These are phyloP conservation scores for Postia placenta DNA, from an alignment of 768 basidiomycete species.

Conservation along the genomic window DNA sequence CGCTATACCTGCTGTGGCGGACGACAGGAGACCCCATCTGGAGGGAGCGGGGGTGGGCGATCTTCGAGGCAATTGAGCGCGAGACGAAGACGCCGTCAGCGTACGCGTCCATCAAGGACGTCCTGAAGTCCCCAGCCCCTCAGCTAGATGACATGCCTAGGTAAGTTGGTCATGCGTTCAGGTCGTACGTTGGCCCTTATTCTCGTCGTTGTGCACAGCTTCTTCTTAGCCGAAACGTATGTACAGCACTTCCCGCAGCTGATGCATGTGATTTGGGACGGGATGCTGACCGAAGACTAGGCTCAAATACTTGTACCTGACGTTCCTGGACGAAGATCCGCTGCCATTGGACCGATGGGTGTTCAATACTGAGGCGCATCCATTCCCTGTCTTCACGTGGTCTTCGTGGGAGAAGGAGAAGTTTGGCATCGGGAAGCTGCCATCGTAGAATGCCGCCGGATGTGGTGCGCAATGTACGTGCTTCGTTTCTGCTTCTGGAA, in stretches of 20 bases:
- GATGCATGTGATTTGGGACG: too few relatives aligned
- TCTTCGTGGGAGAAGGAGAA: constrained; percentile 41
- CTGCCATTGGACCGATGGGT: constrained; percentile 41
- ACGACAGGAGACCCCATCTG: constrained; percentile 62
- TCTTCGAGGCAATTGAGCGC: constrained; percentile 61
- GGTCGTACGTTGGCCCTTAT: neutral
- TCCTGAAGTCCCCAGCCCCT: constrained; percentile 34
- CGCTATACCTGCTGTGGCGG: constrained; percentile 65
- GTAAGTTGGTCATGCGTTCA: constrained; percentile 29
- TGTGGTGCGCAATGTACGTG: too few relatives aligned
- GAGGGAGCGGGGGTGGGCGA: constrained; percentile 65
- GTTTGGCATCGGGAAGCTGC: constrained; percentile 24
- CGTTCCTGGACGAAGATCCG: constrained; percentile 60
- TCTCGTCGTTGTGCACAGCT: constrained; percentile 25
- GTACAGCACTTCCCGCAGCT: too few relatives aligned
- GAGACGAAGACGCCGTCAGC: constrained; percentile 52
- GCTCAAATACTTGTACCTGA: constrained; percentile 65
- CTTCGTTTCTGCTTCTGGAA: too few relatives aligned
- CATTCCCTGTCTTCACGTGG: constrained; percentile 68
- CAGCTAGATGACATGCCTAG: constrained; percentile 68
- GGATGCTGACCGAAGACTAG: constrained; percentile 28
- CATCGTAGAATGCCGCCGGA: neutral
- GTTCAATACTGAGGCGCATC: constrained; percentile 63
- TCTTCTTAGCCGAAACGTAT: constrained; percentile 50
- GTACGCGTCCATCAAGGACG: constrained; percentile 53